Evolutionary conservation across 2,329 filamentous ascomycete genomes (phyloP).

Genomic region (Colletotrichum acutatum): DNA sequence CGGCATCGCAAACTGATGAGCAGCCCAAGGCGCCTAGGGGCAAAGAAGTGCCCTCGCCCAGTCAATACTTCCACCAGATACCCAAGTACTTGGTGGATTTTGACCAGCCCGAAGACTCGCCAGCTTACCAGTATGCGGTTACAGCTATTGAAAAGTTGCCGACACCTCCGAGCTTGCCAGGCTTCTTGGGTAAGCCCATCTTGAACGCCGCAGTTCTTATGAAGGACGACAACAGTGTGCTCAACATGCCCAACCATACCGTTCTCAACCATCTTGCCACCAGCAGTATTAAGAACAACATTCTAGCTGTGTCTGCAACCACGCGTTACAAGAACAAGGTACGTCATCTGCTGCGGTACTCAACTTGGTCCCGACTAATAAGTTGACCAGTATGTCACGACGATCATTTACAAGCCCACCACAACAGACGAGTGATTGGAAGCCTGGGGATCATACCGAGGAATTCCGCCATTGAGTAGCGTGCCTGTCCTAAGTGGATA

Average conservation of each 20-base stretch:
- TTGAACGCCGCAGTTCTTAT: constrained; percentile 90
- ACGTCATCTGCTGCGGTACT: constrained; percentile 39
- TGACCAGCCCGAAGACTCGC: constrained; percentile 84
- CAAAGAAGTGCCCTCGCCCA: constrained; percentile 65
- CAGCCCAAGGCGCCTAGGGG: constrained; percentile 58
- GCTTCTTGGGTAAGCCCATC: constrained; percentile 94
- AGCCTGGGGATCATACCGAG: neutral
- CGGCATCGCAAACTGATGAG: constrained; percentile 52
- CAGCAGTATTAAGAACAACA: constrained; percentile 97
- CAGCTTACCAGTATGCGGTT: constrained; percentile 78
- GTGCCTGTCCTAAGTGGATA: neutral
- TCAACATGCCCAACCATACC: constrained; percentile 97
- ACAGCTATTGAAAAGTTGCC: constrained; percentile 82
- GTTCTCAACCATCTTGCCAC: constrained; percentile 96
- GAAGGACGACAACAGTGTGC: constrained; percentile 97
- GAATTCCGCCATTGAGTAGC: neutral
- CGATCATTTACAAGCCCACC: constrained; percentile 96
- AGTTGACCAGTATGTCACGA: constrained; percentile 84
- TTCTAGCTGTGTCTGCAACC: constrained; percentile 93
- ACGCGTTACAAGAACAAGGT: constrained; percentile 98
- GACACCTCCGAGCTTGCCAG: constrained; percentile 84
- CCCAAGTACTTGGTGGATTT: constrained; percentile 89
- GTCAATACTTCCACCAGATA: constrained; percentile 77
- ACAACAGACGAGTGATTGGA: constrained; percentile 57
- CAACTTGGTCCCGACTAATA: constrained; percentile 37